Evolutionary conservation across 176 grass and related monocot genomes (phyloP).

Genomic region (Musa schizocarpa): DNA sequence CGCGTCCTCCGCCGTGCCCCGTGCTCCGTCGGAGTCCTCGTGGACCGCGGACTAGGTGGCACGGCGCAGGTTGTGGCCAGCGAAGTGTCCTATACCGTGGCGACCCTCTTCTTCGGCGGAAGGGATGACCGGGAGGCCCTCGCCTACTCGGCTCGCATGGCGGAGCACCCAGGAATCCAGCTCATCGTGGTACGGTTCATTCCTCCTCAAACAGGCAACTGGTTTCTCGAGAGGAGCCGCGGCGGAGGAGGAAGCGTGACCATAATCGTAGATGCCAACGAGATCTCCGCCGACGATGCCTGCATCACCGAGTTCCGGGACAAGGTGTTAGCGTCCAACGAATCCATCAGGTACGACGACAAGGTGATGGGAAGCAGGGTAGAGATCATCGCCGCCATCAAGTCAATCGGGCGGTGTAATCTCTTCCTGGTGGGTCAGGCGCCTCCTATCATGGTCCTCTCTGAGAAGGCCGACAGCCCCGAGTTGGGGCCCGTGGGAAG

Average conservation of each 20-base stretch:
- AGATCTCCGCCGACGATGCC: slow-evolving; percentile 2
- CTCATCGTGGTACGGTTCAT: neutral
- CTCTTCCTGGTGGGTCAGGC: slow-evolving; percentile 1
- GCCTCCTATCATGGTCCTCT: neutral
- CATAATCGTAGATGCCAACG: neutral
- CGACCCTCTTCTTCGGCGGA: slow-evolving; percentile 7
- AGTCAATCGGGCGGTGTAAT: neutral
- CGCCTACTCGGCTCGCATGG: neutral
- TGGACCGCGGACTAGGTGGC: slow-evolving; percentile 6
- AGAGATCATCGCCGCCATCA: neutral
- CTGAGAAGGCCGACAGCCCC: slow-evolving; percentile 16
- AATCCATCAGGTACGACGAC: neutral
- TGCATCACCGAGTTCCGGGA: neutral
- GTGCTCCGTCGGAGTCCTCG: slow-evolving; percentile 8
- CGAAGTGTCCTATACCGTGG: slow-evolving; percentile 6
- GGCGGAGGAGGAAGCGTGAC: no score
- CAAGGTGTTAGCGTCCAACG: neutral
- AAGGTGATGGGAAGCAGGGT: neutral
- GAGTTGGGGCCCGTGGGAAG: slow-evolving; percentile 39
- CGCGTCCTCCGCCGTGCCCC: slow-evolving; percentile 2
- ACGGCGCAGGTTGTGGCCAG: slow-evolving; percentile 2
- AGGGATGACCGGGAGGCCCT: slow-evolving; percentile 7
- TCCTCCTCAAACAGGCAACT: neutral
- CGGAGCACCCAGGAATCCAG: slow-evolving; percentile 1
- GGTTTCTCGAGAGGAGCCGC: neutral